Evolutionary conservation across 2,329 filamentous ascomycete species (phyloP).

Genomic region (Neurospora sp.): DNA sequence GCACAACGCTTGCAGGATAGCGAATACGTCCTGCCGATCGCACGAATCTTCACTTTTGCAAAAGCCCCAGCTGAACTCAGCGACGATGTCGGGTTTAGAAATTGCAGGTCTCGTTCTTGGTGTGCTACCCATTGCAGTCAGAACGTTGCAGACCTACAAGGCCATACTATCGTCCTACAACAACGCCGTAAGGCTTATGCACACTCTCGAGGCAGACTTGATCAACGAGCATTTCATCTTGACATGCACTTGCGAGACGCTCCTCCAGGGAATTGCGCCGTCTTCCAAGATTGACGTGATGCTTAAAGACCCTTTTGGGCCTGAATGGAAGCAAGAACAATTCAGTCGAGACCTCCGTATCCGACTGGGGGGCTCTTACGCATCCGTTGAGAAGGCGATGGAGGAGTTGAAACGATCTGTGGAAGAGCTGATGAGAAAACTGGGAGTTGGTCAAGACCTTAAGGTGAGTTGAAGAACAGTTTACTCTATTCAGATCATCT

Average conservation of each 20-base stretch:
- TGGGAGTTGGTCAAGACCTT: no score
- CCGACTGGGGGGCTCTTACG: neutral
- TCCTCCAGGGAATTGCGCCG: constrained; percentile 5
- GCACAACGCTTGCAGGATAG: no score
- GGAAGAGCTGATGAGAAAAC: no score
- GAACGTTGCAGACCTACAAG: constrained; percentile 1
- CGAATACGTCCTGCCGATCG: no score
- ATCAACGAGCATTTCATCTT: constrained; percentile 5
- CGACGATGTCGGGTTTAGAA: constrained; percentile 5
- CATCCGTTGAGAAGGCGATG: no score
- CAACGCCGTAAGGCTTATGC: neutral
- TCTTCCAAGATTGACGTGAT: constrained; percentile 2
- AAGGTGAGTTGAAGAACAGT: no score
- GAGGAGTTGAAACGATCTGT: no score
- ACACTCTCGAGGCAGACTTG: constrained; percentile 4
- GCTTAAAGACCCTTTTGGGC: constrained; percentile 5
- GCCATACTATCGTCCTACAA: constrained; percentile 3
- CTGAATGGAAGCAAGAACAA: neutral
- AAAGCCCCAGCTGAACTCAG: no score
- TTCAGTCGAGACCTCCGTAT: constrained; percentile 2
- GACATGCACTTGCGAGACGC: constrained; percentile 7
- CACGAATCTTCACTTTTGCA: no score
- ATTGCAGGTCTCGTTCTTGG: constrained; percentile 7
- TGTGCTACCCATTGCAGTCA: constrained; percentile 4
- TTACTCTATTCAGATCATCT: no score